These are phyloP conservation scores for Colletotrichum kahawae DNA, from an alignment of 2,329 filamentous ascomycete genomes.

Conservation along the genomic window DNA sequence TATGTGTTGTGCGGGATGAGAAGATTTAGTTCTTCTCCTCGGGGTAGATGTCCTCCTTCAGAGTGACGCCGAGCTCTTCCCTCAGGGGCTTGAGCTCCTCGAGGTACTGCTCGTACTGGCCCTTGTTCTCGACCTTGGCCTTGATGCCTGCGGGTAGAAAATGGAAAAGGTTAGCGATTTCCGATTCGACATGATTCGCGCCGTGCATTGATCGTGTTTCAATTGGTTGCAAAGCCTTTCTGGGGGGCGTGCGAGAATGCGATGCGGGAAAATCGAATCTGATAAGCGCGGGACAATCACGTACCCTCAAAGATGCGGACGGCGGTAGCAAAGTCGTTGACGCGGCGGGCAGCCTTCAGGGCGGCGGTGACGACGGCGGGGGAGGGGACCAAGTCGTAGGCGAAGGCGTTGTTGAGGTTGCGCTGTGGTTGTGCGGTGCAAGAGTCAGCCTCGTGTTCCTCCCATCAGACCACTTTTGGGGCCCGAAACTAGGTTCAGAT, in stretches of 20 bases:
- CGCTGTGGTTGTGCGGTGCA: constrained; percentile 51
- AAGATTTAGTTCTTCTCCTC: constrained; percentile 52
- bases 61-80: constrained; percentile 88
- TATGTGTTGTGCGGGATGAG: neutral
- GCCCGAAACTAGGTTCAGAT: constrained; percentile 7
- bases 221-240: neutral
- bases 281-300: constrained; percentile 29
- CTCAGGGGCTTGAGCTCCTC: constrained; percentile 90
- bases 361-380: constrained; percentile 89
- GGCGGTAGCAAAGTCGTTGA: constrained; percentile 98
- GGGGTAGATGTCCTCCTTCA: constrained; percentile 94
- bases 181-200: neutral
- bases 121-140: constrained; percentile 98
- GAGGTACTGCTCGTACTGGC: constrained; percentile 96
- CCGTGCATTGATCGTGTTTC: neutral
- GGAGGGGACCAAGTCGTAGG: constrained; percentile 98
- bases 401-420: constrained; percentile 99
- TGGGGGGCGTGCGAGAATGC: neutral
- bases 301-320: constrained; percentile 98
- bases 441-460: constrained; percentile 11
- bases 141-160: constrained; percentile 75
- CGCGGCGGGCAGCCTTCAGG: constrained; percentile 89
- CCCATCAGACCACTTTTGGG: constrained; percentile 26
- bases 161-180: neutral
- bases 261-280: neutral